These are phyloP conservation scores for Aristolochia californica DNA, from an alignment of 164 flowering plant genomes.

Conservation along the genomic window DNA sequence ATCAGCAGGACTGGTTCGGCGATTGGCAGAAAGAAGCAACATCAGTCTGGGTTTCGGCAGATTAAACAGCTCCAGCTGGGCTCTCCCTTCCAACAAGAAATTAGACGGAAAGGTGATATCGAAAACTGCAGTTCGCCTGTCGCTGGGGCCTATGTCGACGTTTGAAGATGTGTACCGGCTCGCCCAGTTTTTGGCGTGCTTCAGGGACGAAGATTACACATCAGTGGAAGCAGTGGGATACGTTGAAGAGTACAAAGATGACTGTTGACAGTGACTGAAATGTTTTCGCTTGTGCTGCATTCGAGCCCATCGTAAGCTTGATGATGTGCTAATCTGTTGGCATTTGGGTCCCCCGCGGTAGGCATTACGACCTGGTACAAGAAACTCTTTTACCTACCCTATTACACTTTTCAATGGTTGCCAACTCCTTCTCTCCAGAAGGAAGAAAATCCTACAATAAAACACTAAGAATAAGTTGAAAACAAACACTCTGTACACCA, in stretches of 20 bases:
- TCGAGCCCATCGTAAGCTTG: too few species aligned
- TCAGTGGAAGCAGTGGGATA: slow-evolving; percentile 5
- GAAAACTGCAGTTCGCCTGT: neutral
- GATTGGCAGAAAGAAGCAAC: slow-evolving; percentile 5
- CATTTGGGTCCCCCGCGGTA: too few species aligned
- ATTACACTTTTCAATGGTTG: too few species aligned
- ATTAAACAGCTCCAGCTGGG: neutral
- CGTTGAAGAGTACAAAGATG: slow-evolving; percentile 1
- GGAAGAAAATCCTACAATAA: too few species aligned
- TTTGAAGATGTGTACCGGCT: slow-evolving; percentile 7
- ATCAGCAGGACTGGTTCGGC: slow-evolving; percentile 4
- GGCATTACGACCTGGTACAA: too few species aligned
- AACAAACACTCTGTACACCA: too few species aligned
- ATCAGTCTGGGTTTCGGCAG: slow-evolving; percentile 2
- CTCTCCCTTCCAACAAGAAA: neutral
- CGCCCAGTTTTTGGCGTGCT: slow-evolving; percentile 1
- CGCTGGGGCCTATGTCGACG: slow-evolving; percentile 6
- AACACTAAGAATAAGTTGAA: too few species aligned
- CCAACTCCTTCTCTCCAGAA: too few species aligned
- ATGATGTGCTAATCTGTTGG: too few species aligned
- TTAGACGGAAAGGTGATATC: neutral
- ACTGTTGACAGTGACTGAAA: too few species aligned
- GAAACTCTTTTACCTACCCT: too few species aligned
- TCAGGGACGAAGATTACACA: slow-evolving; percentile 7
- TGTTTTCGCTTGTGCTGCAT: too few species aligned